Evolutionary conservation across 2,329 filamentous ascomycete species (phyloP), one percentile per base, ranked within the genome.

Genomic region (Pseudogymnoascus sp.): DNA sequence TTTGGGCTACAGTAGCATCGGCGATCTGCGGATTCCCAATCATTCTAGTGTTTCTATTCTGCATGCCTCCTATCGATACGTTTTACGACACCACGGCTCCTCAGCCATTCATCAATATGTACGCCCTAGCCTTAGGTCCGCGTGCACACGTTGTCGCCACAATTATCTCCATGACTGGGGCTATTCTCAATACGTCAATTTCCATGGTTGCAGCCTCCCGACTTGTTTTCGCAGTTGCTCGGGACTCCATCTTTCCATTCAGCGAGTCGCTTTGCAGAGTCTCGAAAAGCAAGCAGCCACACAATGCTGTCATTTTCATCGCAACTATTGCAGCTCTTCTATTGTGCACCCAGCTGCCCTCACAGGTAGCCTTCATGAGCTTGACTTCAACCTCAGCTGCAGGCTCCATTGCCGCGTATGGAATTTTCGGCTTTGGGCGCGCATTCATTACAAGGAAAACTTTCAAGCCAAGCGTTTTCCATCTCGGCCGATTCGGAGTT

Each of bases 1-100:
- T 71, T 63, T 72, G 69, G 69, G 65, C 69, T 21, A 72, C 70
- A 11, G 70, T 69, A 29, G 69, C 69, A 3, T 71, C 69, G 14
- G 69, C 70, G 4, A 14, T 68, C 19, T 71, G 70, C 45, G 70
- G 70, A 14, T 70, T 72, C 61, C 69, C 70, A 12, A 71, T 72
- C 29, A 72, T 72, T 23, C 66, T 72, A 29, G 23, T 72, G 26
- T 72, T 72, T 45, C 62, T 72, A 5, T 72, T 72, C 61, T 72
- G 70, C 62, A 72, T 72, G 70, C 70, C 70, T 12, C 61, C 69
- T 0, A 72, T 72, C 37, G 70, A 72, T 60, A 71, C 66, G 1
- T 72, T 72, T 61, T 72, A 72, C 62, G 49, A 68, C 45, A 71
- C 69, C 55, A 66, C 61, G 19, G 70, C 66, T 11, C 70, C 70